Conservation (phyloP, 441 rosid species). For the Sinapis alba region DNA sequence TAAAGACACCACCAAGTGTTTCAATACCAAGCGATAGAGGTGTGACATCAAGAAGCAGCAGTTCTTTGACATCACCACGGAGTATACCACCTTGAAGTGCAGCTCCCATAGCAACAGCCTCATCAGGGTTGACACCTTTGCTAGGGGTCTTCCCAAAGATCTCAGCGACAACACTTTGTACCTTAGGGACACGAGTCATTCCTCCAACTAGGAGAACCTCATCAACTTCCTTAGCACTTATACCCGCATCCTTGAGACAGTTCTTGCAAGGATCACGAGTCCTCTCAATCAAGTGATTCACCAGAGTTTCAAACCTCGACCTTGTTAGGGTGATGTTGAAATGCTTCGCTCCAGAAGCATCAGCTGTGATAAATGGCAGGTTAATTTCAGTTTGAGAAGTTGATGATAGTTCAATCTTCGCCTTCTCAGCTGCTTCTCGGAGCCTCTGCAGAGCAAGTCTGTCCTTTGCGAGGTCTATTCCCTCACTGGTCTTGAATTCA, state of each 20-base stretch:
- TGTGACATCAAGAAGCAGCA: conserved; percentile 90
- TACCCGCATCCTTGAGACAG: conserved; percentile 89
- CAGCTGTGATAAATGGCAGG: conserved; percentile 94
- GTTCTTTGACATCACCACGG: conserved; percentile 94
- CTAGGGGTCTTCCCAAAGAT: conserved; percentile 92
- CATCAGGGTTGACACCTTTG: conserved; percentile 97
- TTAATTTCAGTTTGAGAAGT: conserved; percentile 93
- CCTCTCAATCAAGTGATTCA: conserved; percentile 81
- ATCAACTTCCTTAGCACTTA: conserved; percentile 76
- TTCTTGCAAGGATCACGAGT: conserved; percentile 81
- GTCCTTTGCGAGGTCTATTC: conserved; percentile 79
- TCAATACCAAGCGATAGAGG: conserved; percentile 96
- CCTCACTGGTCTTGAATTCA: conserved; percentile 76
- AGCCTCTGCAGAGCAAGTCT: conserved; percentile 94
- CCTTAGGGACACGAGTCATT: conserved; percentile 97
- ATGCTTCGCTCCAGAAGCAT: conserved; percentile 90
- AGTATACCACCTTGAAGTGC: conserved; percentile 98
- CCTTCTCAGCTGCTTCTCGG: conserved; percentile 98
- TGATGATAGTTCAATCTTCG: conserved; percentile 93
- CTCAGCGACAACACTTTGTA: conserved; percentile 74
- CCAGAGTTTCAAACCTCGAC: conserved; percentile 78
- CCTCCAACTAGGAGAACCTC: conserved; percentile 98
- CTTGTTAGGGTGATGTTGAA: conserved; percentile 81
- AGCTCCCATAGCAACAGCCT: conserved; percentile 98
- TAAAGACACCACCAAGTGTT: conserved; percentile 93